Evolutionary conservation across 805 yeast species (phyloP).

Genomic region (Zygotorulaspora danielsina): DNA sequence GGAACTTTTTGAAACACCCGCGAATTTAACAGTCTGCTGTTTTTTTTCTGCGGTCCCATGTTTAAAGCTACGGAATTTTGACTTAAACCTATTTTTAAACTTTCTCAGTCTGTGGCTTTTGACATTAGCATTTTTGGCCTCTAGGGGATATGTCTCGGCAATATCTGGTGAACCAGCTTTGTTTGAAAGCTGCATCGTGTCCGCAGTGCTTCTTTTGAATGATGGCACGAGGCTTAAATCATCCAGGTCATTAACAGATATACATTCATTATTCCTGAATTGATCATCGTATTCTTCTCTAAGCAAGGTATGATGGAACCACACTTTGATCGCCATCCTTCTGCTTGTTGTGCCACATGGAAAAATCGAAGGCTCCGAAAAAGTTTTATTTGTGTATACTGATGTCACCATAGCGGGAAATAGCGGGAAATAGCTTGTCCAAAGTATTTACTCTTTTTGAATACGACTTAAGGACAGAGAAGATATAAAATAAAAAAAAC

Average conservation of each 20-base stretch:
- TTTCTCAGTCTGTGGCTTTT: slow-evolving; percentile 12
- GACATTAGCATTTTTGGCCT: not conserved
- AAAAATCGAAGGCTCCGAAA: not conserved
- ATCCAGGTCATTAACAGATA: slow-evolving; percentile 13
- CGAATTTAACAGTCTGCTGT: not conserved
- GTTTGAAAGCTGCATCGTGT: not conserved
- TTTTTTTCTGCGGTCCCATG: slow-evolving; percentile 2
- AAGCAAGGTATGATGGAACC: slow-evolving; percentile 17
- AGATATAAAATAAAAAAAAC: too few species aligned
- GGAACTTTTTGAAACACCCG: not conserved
- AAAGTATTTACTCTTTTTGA: too few species aligned
- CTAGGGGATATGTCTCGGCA: slow-evolving; percentile 2
- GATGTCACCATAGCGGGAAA: slow-evolving; percentile 7
- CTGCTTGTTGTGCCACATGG: slow-evolving; percentile 3
- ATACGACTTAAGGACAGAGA: too few species aligned
- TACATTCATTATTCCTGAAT: slow-evolving; percentile 14
- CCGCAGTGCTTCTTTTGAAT: slow-evolving; percentile 1
- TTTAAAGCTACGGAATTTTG: slow-evolving; percentile 7
- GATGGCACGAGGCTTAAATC: slow-evolving; percentile 14
- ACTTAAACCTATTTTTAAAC: slow-evolving; percentile 8
- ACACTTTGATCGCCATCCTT: slow-evolving; percentile 11
- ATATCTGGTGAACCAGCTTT: slow-evolving; percentile 1
- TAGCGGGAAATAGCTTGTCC: too few species aligned
- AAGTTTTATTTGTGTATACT: slow-evolving; percentile 4
- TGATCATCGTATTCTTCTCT: slow-evolving; percentile 17